Evolutionary conservation across 2,329 filamentous ascomycete species (phyloP).

Genomic region (Aspergillus clavatus): DNA sequence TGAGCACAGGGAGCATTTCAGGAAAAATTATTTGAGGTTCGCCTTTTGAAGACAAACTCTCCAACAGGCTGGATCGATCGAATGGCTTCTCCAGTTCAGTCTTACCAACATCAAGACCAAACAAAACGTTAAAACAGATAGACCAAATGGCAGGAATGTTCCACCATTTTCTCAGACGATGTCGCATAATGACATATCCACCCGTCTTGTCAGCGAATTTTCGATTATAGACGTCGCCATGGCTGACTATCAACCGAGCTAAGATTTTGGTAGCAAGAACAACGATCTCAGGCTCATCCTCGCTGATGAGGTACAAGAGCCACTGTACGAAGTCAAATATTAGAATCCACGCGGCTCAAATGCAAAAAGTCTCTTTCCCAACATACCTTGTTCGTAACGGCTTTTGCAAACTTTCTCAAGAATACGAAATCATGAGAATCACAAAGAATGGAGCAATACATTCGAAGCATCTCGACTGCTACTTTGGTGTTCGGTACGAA

Average conservation of each 20-base stretch:
- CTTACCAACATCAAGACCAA: constrained; percentile 72
- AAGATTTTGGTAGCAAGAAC: constrained; percentile 77
- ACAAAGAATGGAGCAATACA: constrained; percentile 75
- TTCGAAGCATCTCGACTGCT: constrained; percentile 67
- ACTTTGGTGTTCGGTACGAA: constrained; percentile 61
- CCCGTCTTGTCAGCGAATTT: constrained; percentile 84
- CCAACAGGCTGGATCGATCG: constrained; percentile 67
- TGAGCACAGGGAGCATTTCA: constrained; percentile 74
- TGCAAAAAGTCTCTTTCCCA: not conserved
- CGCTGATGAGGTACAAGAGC: constrained; percentile 84
- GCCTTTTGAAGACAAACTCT: constrained; percentile 59
- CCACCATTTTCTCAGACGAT: constrained; percentile 83
- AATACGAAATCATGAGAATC: constrained; percentile 62
- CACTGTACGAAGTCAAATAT: constrained; percentile 52
- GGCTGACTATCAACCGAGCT: constrained; percentile 73
- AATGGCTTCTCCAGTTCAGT: constrained; percentile 70
- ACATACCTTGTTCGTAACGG: constrained; percentile 86
- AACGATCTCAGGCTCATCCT: constrained; percentile 78
- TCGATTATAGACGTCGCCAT: constrained; percentile 73
- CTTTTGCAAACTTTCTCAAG: constrained; percentile 83
- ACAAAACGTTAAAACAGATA: constrained; percentile 81
- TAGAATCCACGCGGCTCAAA: not conserved
- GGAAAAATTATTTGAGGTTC: constrained; percentile 66
- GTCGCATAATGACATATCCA: constrained; percentile 80
- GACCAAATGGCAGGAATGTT: constrained; percentile 78